A percentile compares a stretch with the other conserved stretches of the same genome.
Evolutionary conservation across 2,329 filamentous ascomycete species (phyloP).

Genomic region (Sclerotiophoma versabilis): DNA sequence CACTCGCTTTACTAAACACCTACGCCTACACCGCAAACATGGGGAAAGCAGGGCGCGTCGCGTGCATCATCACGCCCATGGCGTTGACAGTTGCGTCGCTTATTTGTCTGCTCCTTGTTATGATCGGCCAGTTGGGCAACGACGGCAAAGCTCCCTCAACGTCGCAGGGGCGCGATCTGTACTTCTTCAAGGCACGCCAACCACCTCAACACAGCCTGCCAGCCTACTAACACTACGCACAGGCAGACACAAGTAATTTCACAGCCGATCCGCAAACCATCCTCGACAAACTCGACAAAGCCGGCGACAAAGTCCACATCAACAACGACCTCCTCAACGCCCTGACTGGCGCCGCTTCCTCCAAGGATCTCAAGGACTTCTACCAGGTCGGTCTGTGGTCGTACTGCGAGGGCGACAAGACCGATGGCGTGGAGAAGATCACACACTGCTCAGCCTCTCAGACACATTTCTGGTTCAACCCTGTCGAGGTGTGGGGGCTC

Average conservation of each 20-base stretch:
- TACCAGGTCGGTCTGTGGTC: conserved; percentile 88
- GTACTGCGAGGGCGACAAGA: conserved; percentile 75
- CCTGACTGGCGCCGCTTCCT: conserved; percentile 47
- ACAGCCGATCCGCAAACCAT: conserved; percentile 56
- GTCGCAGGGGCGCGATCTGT: conserved; percentile 57
- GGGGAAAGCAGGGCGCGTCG: conserved; percentile 77
- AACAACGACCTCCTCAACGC: conserved; percentile 51
- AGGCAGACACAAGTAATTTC: conserved; percentile 59
- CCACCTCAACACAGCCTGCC: conserved; percentile 54
- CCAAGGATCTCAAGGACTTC: conserved; percentile 68
- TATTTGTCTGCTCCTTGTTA: conserved; percentile 68
- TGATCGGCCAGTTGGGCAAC: conserved; percentile 63
- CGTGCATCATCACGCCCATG: conserved; percentile 89
- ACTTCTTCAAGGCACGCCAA: conserved; percentile 64
- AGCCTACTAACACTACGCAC: neutral
- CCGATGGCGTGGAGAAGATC: conserved; percentile 57
- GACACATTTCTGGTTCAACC: conserved; percentile 78
- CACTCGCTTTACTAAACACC: neutral
- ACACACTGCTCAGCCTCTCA: conserved; percentile 72
- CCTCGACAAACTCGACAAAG: conserved; percentile 30
- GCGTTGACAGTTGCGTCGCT: conserved; percentile 79
- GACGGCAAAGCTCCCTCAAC: conserved; percentile 44
- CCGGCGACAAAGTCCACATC: conserved; percentile 37
- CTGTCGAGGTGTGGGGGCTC: conserved; percentile 71
- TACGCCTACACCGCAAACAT: conserved; percentile 58